A percentile compares a stretch with the other conserved stretches of the same genome.
These are phyloP conservation scores for Pleurotus eryngii DNA, from an alignment of 768 basidiomycete genomes.

Conservation along the genomic window DNA sequence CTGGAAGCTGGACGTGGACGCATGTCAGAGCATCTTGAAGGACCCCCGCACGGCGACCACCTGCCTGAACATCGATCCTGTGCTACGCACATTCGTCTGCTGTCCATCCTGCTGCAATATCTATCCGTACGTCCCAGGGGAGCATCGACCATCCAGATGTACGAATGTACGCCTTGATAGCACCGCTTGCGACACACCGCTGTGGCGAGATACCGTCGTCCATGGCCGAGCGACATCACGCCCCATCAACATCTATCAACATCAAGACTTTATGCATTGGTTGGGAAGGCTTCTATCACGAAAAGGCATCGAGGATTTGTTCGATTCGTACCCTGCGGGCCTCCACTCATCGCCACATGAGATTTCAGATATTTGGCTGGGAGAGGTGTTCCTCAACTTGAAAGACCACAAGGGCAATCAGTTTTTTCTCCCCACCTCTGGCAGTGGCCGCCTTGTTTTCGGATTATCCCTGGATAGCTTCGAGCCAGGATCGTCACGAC, in stretches of 20 bases:
- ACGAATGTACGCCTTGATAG: conserved; percentile 11
- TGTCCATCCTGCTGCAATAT: conserved; percentile 23
- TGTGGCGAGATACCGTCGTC: conserved; percentile 1
- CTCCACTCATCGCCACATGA: conserved; percentile 1
- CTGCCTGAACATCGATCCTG: conserved; percentile 19
- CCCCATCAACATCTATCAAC: conserved; percentile 15
- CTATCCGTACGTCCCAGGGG: conserved; percentile 12
- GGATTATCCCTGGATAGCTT: conserved; percentile 15
- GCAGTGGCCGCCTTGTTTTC: conserved; percentile 19
- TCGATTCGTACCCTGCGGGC: conserved; percentile 14
- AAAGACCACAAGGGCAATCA: conserved; percentile 20
- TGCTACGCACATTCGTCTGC: conserved; percentile 13
- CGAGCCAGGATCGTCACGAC: neutral
- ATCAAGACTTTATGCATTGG: conserved; percentile 22
- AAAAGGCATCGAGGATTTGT: conserved; percentile 21
- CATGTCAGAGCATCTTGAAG: neutral
- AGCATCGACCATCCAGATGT: conserved; percentile 9
- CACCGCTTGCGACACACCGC: neutral
- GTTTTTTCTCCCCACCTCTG: conserved; percentile 9
- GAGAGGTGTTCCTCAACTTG: conserved; percentile 21
- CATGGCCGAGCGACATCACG: neutral
- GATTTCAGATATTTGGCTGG: conserved; percentile 25
- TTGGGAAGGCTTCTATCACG: conserved; percentile 21
- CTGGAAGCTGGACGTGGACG: neutral
- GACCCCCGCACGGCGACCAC: conserved; percentile 3